A percentile compares a stretch with the other conserved stretches of the same genome.
phyloP scores from a whole-genome alignment of 208 protist genomes.

The Crithidia mellificae region DNA sequence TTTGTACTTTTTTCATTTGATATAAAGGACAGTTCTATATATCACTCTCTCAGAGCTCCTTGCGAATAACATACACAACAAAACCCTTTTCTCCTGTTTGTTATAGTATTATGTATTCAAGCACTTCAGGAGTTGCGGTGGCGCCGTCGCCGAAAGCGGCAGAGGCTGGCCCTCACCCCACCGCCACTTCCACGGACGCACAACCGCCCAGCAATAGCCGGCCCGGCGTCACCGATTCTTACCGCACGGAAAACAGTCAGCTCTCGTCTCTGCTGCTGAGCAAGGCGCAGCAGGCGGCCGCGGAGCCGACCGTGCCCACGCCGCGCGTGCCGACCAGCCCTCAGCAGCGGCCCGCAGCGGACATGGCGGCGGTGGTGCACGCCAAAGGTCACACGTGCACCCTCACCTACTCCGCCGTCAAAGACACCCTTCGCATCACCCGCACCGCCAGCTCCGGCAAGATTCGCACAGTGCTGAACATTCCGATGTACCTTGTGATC shows the following conservation, averaged over 20 bases:
- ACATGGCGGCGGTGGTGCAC: constrained; percentile 27
- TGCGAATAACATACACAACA: too few species aligned
- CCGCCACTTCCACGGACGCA: not conserved
- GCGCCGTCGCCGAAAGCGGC: not conserved
- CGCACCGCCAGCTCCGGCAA: constrained; percentile 29
- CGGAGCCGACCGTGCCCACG: not conserved
- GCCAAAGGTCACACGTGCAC: constrained; percentile 35
- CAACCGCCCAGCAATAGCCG: constrained; percentile 6
- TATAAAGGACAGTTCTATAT: not conserved
- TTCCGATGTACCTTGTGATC: constrained; percentile 51
- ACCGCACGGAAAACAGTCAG: not conserved
- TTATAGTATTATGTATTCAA: too few species aligned
- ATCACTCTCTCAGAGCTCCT: not conserved
- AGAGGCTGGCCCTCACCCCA: too few species aligned
- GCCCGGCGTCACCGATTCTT: not conserved
- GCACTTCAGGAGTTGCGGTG: not conserved
- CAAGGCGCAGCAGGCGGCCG: not conserved
- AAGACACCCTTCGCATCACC: constrained; percentile 32
- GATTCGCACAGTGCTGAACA: constrained; percentile 44
- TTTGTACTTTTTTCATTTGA: not conserved
- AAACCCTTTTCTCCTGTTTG: too few species aligned
- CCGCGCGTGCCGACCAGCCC: not conserved
- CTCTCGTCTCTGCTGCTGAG: not conserved
- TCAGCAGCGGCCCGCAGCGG: not conserved
- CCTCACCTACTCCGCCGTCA: constrained; percentile 32